These are phyloP conservation scores for Calocybe gangraenosa DNA, from an alignment of 768 basidiomycete species.

Conservation along the genomic window DNA sequence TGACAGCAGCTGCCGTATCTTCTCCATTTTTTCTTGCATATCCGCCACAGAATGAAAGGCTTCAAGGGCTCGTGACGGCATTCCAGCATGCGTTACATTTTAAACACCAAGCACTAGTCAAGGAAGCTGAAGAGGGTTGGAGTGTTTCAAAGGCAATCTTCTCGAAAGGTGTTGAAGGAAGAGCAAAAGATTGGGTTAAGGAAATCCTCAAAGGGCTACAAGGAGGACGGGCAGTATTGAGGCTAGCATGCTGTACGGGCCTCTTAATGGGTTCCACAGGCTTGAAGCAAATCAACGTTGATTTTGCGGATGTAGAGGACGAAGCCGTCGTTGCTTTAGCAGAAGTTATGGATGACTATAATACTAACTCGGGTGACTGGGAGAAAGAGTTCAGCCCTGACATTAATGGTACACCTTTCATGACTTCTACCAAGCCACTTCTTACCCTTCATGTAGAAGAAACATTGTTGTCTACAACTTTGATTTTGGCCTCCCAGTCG, in stretches of 20 bases:
- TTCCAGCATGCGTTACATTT: conserved; percentile 60
- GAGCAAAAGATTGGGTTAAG: conserved; percentile 46
- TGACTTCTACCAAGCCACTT: not conserved
- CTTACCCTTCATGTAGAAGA: conserved; percentile 17
- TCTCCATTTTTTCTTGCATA: conserved; percentile 48
- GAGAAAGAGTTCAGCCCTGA: conserved; percentile 64
- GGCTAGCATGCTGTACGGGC: conserved; percentile 61
- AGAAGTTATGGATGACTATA: conserved; percentile 65
- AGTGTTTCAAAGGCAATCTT: conserved; percentile 29
- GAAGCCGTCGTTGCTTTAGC: conserved; percentile 68
- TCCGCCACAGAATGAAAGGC: conserved; percentile 40
- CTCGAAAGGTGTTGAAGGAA: conserved; percentile 32
- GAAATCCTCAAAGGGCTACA: conserved; percentile 55
- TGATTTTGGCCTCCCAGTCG: conserved; percentile 59
- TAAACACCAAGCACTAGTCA: conserved; percentile 38
- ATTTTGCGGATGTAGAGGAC: conserved; percentile 49
- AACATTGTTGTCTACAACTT: conserved; percentile 44
- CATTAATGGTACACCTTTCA: conserved; percentile 33
- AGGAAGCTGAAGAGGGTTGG: conserved; percentile 28
- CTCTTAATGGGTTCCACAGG: conserved; percentile 64
- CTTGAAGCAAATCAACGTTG: conserved; percentile 25
- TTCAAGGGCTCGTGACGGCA: conserved; percentile 47
- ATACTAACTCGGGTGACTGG: conserved; percentile 42
- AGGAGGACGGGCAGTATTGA: conserved; percentile 60
- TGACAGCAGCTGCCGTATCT: conserved; percentile 52